Evolutionary conservation across 306 rosid species (phyloP), one percentile per base, ranked within the genome.

Genomic region (Cucumis melo): DNA sequence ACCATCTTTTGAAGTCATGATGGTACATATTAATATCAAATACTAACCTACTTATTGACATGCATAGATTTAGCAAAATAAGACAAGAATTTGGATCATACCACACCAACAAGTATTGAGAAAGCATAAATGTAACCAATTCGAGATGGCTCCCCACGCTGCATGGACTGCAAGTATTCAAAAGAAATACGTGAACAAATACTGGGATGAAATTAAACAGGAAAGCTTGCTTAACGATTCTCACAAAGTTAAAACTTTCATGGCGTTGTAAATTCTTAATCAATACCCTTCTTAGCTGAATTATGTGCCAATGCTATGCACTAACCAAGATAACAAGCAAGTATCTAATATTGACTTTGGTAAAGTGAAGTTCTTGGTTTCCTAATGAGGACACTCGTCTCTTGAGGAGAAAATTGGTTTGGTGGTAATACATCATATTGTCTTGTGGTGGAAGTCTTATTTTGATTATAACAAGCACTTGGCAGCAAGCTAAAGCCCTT

Each of bases 81-180:
- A 39, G 63, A 57, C 38, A 58, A 14, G 64, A 29, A 73, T 62
- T 74, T 48, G 63, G 63, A 14, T 81, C 85, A 60, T 87, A 87
- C 90, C 90, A 87, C 90, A 79, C 90, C 90, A 55, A 54, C 76
- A 81, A 87, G 84, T 80, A 87, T 87, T 68, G 77, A 84, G 85
- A 87, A 87, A 77, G 90, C 85, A 65, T 84, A 87, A 39, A 87
- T 73, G 80, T 87, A 84, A 61, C 90, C 90, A 56, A 82, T 80
- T 85, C 79, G 75, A 8, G 86, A 84, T 38, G 90, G 83, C 72
- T 84, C 90, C 24, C 86, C 90, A 34, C 75, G 85, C 83, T 87
- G 90, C 90, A 87, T 87, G 55, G 90, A 87, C 90, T 87, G 85
- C 88, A 78, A 72, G 56, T 4, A 75, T 75, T 34, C 41, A 42